Conservation (phyloP, 2,329 filamentous ascomycete genomes). For the Colletotrichum limetticola region DNA sequence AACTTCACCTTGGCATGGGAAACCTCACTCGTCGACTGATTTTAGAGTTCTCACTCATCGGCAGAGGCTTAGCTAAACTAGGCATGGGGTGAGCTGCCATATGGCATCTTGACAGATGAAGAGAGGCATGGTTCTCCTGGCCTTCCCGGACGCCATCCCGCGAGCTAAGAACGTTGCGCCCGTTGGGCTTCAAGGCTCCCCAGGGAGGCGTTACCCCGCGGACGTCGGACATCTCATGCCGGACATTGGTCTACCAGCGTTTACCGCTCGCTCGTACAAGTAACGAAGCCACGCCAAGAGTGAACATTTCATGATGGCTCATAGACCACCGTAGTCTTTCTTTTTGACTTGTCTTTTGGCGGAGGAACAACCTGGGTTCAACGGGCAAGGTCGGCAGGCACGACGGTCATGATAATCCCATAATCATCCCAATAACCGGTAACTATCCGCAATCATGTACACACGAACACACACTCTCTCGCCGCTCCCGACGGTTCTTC, state of each 20-base stretch:
- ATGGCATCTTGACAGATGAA: neutral
- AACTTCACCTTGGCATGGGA: neutral
- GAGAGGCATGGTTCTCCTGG: constrained; percentile 11
- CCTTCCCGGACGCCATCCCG: neutral
- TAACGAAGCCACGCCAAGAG: neutral
- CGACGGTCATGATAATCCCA: neutral
- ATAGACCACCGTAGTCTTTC: neutral
- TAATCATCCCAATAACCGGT: neutral
- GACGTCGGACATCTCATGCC: neutral
- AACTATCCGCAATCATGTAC: neutral
- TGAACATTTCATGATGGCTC: no score
- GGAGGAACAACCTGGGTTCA: neutral
- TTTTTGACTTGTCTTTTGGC: neutral
- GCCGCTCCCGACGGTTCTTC: constrained; percentile 47
- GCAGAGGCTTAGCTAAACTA: neutral
- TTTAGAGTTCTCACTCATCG: constrained; percentile 13
- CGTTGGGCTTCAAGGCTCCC: constrained; percentile 1
- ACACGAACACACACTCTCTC: constrained; percentile 39
- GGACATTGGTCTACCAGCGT: neutral
- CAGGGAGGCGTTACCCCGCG: neutral
- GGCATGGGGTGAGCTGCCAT: neutral
- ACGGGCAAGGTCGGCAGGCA: constrained; percentile 17
- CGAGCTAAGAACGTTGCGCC: neutral
- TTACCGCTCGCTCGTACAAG: constrained; percentile 12
- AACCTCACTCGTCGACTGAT: neutral